These are phyloP conservation scores for Alternaria arbusti DNA, from an alignment of 2,329 filamentous ascomycete genomes.

Conservation along the genomic window DNA sequence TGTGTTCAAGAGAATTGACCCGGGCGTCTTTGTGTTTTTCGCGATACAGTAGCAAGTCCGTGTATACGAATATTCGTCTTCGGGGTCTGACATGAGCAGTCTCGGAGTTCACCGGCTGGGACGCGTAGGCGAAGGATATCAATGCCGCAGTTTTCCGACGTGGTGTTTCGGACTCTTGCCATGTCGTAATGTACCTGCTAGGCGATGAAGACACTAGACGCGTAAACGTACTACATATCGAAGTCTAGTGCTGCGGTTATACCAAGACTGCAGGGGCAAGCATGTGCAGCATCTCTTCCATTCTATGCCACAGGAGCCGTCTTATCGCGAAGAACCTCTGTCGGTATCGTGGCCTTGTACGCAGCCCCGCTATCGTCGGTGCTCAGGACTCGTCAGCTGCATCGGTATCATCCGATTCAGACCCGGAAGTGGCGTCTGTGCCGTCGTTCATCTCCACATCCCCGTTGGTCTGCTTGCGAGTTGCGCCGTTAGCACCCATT, in stretches of 20 bases:
- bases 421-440: conserved; percentile 24
- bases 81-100: not conserved
- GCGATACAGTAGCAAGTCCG: not conserved
- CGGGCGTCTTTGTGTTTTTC: not conserved
- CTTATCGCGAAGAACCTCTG: not conserved
- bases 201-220: conserved; percentile 13
- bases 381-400: conserved; percentile 17
- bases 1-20: not conserved
- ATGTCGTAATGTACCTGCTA: conserved; percentile 18
- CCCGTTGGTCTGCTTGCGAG: conserved; percentile 8
- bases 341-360: not conserved
- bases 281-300: conserved; percentile 11
- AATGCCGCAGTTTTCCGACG: not conserved
- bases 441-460: conserved; percentile 42
- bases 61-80: not conserved
- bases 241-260: conserved; percentile 5
- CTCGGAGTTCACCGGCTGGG: not conserved
- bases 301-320: conserved; percentile 6
- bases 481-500: conserved; percentile 26
- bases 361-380: not conserved
- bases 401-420: conserved; percentile 23
- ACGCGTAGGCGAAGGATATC: not conserved
- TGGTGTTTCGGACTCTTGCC: conserved; percentile 10
- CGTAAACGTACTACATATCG: conserved; percentile 14
- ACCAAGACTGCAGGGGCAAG: not conserved